Evolutionary conservation across 768 basidiomycete genomes (phyloP), one percentile per base, ranked within the genome.

Genomic region (Pisolithus orientalis): DNA sequence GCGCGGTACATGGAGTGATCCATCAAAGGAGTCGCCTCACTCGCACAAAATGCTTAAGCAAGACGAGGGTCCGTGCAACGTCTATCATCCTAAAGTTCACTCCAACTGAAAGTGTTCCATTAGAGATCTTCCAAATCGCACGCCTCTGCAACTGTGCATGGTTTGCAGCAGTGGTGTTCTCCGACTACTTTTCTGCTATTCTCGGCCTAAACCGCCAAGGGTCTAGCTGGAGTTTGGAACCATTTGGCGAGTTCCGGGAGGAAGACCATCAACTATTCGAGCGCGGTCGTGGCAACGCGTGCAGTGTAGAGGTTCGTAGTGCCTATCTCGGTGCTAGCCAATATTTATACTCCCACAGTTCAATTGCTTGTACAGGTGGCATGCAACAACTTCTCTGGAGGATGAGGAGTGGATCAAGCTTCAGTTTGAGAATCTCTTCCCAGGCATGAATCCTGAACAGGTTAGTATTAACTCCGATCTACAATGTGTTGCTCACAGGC

Each of bases 341-440:
- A 27, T 62, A 10, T 62, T 39, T 5, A 4, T n/a, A 3, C 40
- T 43, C 45, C 3, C 9, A 17, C 38, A 88, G 85, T 92, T 92
- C 73, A 92, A 92, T 59, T 86, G 85, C 59, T 69, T 92, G 51
- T 92, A 92, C 66, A 80, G 87, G 17, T 81, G 90, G 90, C 90
- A 93, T 44, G 84, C 90, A 1, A 90, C 90, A 0, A 88, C 85
- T 0, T 89, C 85, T 42, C 59, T 62, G 14, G 75, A 77, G 49
- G 90, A 91, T 49, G 90, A 87, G 62, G 66, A 81, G 51, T 91
- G 87, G 87, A 79, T 83, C 3, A 60, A 69, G 34, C 28, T 62
- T 17, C 65, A 81, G 16, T 81, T 87, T 59, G 56, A 59, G 28
- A 51, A 74, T 5, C 53, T 84, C 38, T 90, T 90, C 65, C 72